Conservation (phyloP, 2,329 filamentous ascomycete species). For the Zarea fungicola region DNA sequence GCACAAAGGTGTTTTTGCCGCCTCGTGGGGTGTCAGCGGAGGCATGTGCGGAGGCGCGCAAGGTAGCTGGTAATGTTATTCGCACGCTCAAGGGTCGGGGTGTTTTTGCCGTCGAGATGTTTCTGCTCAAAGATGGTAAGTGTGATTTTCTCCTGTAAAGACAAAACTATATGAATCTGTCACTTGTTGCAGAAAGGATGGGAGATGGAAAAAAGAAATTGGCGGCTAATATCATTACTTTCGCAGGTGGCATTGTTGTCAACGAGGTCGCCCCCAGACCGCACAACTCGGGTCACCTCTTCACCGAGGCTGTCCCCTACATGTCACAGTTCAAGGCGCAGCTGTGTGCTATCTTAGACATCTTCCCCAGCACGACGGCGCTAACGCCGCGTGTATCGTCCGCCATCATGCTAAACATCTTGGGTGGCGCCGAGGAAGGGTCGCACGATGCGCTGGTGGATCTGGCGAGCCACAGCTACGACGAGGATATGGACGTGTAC, state of each 20-base stretch:
- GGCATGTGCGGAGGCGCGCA: constrained; percentile 62
- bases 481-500: constrained; percentile 43
- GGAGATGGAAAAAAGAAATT: no score
- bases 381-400: constrained; percentile 55
- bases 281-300: constrained; percentile 94
- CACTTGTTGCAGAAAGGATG: no score
- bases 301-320: constrained; percentile 83
- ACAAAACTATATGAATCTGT: no score
- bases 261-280: constrained; percentile 80
- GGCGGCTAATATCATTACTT: constrained; percentile 14
- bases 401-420: constrained; percentile 76
- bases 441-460: constrained; percentile 54
- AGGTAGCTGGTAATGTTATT: constrained; percentile 74
- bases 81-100: constrained; percentile 79
- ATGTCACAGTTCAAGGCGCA: constrained; percentile 91
- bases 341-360: constrained; percentile 72
- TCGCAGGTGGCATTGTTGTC: constrained; percentile 58
- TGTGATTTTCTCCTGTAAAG: no score
- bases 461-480: constrained; percentile 39
- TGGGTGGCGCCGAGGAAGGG: constrained; percentile 61
- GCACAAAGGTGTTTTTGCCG: constrained; percentile 85
- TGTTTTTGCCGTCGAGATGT: constrained; percentile 96
- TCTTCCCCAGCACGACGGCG: constrained; percentile 48
- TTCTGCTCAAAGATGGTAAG: constrained; percentile 67
- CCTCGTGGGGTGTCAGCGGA: constrained; percentile 62